Conservation (phyloP, 1,139 yeast species). For the Scheffersomyces quercinus region DNA sequence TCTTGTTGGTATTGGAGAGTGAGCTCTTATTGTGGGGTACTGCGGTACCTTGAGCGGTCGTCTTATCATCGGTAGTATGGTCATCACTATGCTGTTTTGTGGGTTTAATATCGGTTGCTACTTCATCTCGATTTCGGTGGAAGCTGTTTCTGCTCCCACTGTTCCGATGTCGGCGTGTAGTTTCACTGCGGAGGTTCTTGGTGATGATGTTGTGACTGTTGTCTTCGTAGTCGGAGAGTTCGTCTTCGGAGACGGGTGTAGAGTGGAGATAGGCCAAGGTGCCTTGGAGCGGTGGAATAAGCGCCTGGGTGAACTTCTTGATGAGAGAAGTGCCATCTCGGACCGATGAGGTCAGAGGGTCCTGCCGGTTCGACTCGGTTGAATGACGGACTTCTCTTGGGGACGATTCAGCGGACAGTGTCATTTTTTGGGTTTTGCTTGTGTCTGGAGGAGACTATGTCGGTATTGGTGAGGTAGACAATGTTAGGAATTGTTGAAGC, state of each 20-base stretch:
- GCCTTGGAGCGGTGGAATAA: conserved; percentile 5
- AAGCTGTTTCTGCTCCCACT: too few relatives aligned
- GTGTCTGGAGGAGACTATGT: too few relatives aligned
- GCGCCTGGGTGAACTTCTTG: conserved; percentile 8
- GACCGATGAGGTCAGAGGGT: too few relatives aligned
- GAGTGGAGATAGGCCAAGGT: conserved; percentile 1
- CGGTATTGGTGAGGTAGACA: too few relatives aligned
- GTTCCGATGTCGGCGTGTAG: not conserved
- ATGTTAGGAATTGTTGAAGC: too few relatives aligned
- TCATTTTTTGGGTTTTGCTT: too few relatives aligned
- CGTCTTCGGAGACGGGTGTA: conserved; percentile 5
- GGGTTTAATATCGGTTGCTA: too few relatives aligned
- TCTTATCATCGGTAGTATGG: not conserved
- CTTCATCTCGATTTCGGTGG: too few relatives aligned
- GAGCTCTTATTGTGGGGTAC: not conserved
- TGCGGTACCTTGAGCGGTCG: not conserved
- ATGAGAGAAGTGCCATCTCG: too few relatives aligned
- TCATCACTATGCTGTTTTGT: not conserved
- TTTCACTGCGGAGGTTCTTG: conserved; percentile 1
- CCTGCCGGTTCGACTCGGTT: too few relatives aligned
- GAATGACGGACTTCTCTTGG: too few relatives aligned
- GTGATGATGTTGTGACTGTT: not conserved
- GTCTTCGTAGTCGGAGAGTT: conserved; percentile 3
- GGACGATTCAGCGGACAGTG: too few relatives aligned
- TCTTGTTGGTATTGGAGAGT: not conserved